Conservation (phyloP, 805 yeast genomes). For the Peterozyma xylosa region DNA sequence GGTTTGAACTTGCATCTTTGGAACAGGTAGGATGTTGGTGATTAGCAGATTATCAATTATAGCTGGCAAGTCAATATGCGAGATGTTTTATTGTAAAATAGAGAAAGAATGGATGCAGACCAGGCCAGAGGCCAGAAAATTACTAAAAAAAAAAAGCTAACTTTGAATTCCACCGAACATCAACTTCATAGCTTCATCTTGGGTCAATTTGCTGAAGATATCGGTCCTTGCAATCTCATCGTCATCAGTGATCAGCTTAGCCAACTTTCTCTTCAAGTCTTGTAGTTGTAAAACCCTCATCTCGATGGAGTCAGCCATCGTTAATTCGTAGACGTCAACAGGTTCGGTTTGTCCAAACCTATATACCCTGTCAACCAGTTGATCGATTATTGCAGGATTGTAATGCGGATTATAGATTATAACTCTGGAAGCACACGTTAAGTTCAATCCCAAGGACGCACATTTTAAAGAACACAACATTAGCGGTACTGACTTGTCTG, state of each 20-base stretch:
- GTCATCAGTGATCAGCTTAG: slow-evolving; percentile 22
- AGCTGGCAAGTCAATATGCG: too few species aligned
- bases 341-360: slow-evolving; percentile 33
- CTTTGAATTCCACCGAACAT: neutral
- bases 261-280: slow-evolving; percentile 24
- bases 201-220: slow-evolving; percentile 9
- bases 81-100: too few species aligned
- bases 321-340: slow-evolving; percentile 38
- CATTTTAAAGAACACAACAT: slow-evolving; percentile 34
- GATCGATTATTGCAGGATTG: slow-evolving; percentile 44
- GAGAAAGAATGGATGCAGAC: too few species aligned
- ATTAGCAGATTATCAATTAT: too few species aligned
- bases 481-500: slow-evolving; percentile 19
- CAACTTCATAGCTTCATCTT: slow-evolving; percentile 9
- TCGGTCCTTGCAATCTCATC: slow-evolving; percentile 10
- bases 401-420: slow-evolving; percentile 40
- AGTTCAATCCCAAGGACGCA: slow-evolving; percentile 37
- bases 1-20: too few species aligned
- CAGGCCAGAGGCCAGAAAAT: too few species aligned
- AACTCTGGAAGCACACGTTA: slow-evolving; percentile 33
- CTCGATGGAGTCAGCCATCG: slow-evolving; percentile 30
- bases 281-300: slow-evolving; percentile 27
- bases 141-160: too few species aligned
- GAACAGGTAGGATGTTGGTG: too few species aligned
- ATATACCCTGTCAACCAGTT: slow-evolving; percentile 45